These are phyloP conservation scores for Trametes cinnabarina DNA, from an alignment of 768 basidiomycete species.

Conservation along the genomic window DNA sequence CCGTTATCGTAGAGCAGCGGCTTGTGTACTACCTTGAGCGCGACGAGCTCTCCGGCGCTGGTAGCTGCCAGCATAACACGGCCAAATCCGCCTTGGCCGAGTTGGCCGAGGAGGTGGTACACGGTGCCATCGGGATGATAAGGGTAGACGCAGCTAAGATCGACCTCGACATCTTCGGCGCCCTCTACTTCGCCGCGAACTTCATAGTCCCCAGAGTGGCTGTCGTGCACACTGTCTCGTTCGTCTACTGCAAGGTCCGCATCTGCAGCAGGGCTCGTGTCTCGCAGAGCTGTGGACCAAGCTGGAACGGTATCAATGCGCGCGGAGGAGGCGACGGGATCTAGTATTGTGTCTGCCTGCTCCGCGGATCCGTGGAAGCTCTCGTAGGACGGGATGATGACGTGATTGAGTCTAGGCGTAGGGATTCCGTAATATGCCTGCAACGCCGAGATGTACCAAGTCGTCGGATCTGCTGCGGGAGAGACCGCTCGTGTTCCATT, in stretches of 20 bases:
- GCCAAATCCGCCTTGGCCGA: slow-evolving; percentile 20
- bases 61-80: slow-evolving; percentile 21
- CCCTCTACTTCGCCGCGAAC: background rate
- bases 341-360: too few species aligned
- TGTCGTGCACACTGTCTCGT: too few species aligned
- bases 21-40: slow-evolving; percentile 29
- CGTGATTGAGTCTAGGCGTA: background rate
- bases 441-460: background rate
- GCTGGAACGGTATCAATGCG: background rate
- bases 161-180: background rate
- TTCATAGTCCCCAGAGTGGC: background rate
- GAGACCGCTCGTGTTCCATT: background rate
- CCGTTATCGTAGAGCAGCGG: background rate
- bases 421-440: background rate
- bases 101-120: slow-evolving; percentile 20
- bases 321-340: background rate
- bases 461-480: background rate
- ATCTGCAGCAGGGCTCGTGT: background rate
- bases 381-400: background rate
- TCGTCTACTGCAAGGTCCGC: background rate
- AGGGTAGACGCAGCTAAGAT: background rate
- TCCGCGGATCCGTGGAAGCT: background rate
- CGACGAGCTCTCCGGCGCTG: slow-evolving; percentile 14
- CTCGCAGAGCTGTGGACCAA: background rate
- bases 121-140: background rate